phyloP scores from a whole-genome alignment of 2,329 filamentous ascomycete genomes.

The Pseudocercospora musae region DNA sequence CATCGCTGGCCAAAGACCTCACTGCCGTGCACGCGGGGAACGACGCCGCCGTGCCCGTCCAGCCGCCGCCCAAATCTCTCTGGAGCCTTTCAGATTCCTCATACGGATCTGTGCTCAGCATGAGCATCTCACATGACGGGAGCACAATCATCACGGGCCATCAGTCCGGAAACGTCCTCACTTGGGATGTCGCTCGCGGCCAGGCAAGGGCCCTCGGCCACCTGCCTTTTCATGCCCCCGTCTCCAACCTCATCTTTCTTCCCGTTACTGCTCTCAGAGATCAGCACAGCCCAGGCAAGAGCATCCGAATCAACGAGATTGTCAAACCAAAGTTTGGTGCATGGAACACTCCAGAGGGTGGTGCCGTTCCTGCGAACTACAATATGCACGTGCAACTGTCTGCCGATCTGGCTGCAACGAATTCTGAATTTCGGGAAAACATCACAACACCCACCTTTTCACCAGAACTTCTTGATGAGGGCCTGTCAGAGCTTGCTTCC shows the following conservation, averaged over 20 bases:
- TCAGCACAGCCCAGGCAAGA: slow-evolving; percentile 26
- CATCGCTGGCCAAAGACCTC: slow-evolving; percentile 25
- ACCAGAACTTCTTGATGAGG: slow-evolving; percentile 33
- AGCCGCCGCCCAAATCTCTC: slow-evolving; percentile 37
- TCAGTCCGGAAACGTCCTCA: slow-evolving; percentile 69
- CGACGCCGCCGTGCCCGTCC: slow-evolving; percentile 34
- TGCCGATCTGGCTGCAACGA: slow-evolving; percentile 26
- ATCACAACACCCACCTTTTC: slow-evolving; percentile 46
- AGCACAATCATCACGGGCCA: slow-evolving; percentile 79
- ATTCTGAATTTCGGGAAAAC: slow-evolving; percentile 39
- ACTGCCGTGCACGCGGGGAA: slow-evolving; percentile 23
- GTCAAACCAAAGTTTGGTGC: slow-evolving; percentile 76
- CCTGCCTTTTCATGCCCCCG: slow-evolving; percentile 71
- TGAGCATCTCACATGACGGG: slow-evolving; percentile 78
- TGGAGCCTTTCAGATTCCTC: slow-evolving; percentile 44
- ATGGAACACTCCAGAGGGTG: slow-evolving; percentile 35
- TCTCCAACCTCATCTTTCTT: slow-evolving; percentile 77
- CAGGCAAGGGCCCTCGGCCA: slow-evolving; percentile 60
- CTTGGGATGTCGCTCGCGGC: slow-evolving; percentile 74
- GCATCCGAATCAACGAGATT: slow-evolving; percentile 44
- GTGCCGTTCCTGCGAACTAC: slow-evolving; percentile 55
- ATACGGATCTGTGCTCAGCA: slow-evolving; percentile 62
- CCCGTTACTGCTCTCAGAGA: slow-evolving; percentile 52
- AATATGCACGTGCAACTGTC: slow-evolving; percentile 63
- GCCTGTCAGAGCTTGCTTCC: slow-evolving; percentile 33